Base-by-base conservation (phyloP, 768 basidiomycete species). In the Tricholoma sp. region DNA sequence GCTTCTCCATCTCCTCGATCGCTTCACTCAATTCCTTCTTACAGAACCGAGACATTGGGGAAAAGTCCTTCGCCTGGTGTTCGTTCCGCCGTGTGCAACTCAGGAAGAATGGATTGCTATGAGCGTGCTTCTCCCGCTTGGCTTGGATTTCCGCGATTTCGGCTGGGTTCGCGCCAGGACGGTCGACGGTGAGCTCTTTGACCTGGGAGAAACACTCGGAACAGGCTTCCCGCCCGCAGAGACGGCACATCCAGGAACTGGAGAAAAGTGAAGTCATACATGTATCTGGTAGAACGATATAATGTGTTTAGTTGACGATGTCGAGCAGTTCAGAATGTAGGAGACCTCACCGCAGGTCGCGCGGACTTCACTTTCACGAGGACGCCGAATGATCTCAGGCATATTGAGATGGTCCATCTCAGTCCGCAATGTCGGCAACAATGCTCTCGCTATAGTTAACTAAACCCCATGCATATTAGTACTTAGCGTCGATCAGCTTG, bases 181-280 rank as follows among this genome's bases (percentile, higher is more conserved):
- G 76, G 58, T 81, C 81, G 57, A 75, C 72, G 8, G 86, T 90
- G 34, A 89, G 72, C 12, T 85, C 83, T 55, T 74, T 72, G 53
- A 95, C 83, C 61, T 83, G 85, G 24, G 79, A 76, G 64, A 83
- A 90, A 67, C 95, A 97, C 58, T 91, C 89, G 0, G 85, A 78
- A 67, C 95, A 98, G 8, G 89, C 84, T 71, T 97, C 95, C 9
- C 91, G 84, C 4, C 92, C 95, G 69, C 95, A 98, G 37, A 83
- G 67, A n/a, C 88, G 81, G 68, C 94, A 96, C 82, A 95, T 89
- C 85, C 90, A 96, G 29, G 85, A 88, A 57, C 84, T 85, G 5
- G 89, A 88, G 71, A 96, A 96, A 57, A 96, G 84, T 11, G 94
- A 95, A 4, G 92, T 94, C 79, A 92, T 89, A 70, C 94, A 97